Percentiles rank a stretch among this genome's conserved stretches.
These are phyloP conservation scores for Ustilago cynodontis DNA, from an alignment of 1,284 basidiomycete genomes.

Conservation along the genomic window DNA sequence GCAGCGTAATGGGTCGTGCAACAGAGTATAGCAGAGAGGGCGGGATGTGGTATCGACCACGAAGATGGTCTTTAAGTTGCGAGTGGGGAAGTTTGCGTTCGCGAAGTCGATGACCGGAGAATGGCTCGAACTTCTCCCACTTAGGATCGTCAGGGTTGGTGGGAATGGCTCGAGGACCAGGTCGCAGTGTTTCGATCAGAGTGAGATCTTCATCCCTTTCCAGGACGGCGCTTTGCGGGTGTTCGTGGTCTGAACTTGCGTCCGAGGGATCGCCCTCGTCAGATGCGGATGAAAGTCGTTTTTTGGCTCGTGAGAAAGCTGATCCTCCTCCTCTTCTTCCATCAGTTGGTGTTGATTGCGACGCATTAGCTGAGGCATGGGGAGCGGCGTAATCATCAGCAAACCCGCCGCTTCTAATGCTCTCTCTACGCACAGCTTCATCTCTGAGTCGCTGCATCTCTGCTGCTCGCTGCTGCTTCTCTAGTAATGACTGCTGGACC, in stretches of 20 bases:
- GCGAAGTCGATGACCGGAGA: slow-evolving; percentile 75
- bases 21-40: slow-evolving; percentile 86
- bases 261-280: slow-evolving; percentile 1
- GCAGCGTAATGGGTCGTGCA: slow-evolving; percentile 15
- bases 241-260: not conserved
- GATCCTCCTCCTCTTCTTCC: slow-evolving; percentile 3
- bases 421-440: slow-evolving; percentile 28
- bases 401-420: slow-evolving; percentile 30
- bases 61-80: slow-evolving; percentile 83
- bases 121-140: slow-evolving; percentile 49
- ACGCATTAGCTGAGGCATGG: not conserved
- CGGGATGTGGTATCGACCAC: slow-evolving; percentile 85
- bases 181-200: slow-evolving; percentile 28
- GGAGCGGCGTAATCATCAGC: slow-evolving; percentile 2
- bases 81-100: slow-evolving; percentile 81
- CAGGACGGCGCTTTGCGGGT: not conserved
- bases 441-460: slow-evolving; percentile 17
- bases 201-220: slow-evolving; percentile 30
- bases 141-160: slow-evolving; percentile 41
- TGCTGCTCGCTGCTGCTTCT: slow-evolving; percentile 31
- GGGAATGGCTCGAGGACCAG: slow-evolving; percentile 34
- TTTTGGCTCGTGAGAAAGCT: slow-evolving; percentile 27
- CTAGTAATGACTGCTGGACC: slow-evolving; percentile 43
- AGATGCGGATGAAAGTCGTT: not conserved
- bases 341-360: not conserved